A percentile compares a stretch with the other conserved stretches of the same genome.
Evolutionary conservation across 495 filamentous ascomycete species (phyloP).

Genomic region (Penicillium dipodomyicola): DNA sequence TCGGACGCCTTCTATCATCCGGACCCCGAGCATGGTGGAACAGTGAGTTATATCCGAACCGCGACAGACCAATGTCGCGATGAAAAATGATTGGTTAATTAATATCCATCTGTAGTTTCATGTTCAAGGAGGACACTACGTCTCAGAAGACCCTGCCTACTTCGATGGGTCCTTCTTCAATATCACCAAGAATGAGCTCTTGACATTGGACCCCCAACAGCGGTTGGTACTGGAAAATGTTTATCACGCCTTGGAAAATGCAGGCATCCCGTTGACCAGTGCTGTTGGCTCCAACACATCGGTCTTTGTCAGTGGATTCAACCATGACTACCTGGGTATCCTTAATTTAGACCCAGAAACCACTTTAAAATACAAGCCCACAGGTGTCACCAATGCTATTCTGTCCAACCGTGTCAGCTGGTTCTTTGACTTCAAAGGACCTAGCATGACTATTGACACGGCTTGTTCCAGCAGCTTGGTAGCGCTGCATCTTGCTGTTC

Average conservation of each 20-base stretch:
- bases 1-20: slow-evolving; percentile 47
- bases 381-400: slow-evolving; percentile 35
- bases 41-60: slow-evolving; percentile 16
- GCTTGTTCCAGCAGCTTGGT: slow-evolving; percentile 45
- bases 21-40: slow-evolving; percentile 31
- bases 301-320: slow-evolving; percentile 34
- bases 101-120: slow-evolving; percentile 16
- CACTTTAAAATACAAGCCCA: slow-evolving; percentile 25
- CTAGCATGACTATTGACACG: slow-evolving; percentile 41
- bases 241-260: slow-evolving; percentile 48
- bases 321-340: slow-evolving; percentile 27
- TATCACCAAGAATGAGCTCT: slow-evolving; percentile 52
- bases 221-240: slow-evolving; percentile 55
- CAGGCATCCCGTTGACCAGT: slow-evolving; percentile 24
- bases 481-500: slow-evolving; percentile 31
- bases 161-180: slow-evolving; percentile 58
- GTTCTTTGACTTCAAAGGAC: slow-evolving; percentile 42
- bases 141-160: slow-evolving; percentile 34
- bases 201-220: slow-evolving; percentile 47
- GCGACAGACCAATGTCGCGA: background rate
- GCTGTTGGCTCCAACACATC: slow-evolving; percentile 33
- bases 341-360: slow-evolving; percentile 27
- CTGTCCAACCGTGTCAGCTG: slow-evolving; percentile 47
- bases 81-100: background rate
- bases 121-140: slow-evolving; percentile 26